Base-by-base conservation (phyloP, 2,329 filamentous ascomycete genomes). In the Diaporthe sp. region DNA sequence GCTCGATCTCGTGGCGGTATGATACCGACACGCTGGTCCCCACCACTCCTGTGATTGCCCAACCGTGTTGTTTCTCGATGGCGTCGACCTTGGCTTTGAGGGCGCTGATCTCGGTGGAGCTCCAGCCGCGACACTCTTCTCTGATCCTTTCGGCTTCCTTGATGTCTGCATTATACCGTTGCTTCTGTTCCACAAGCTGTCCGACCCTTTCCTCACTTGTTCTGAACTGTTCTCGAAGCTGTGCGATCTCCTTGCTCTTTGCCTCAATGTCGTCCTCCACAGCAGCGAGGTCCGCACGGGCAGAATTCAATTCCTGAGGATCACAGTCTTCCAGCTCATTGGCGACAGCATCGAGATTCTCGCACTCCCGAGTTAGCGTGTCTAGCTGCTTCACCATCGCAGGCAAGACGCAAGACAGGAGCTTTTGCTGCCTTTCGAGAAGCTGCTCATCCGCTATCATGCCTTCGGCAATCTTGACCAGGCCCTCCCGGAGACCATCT, bases 51-150 rank as follows among this genome's bases (percentile, higher is more conserved):
- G 89, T 92, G 77, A 96, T 92, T 39, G 90, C 88, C 94, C 94
- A 97, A 72, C 93, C 93, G 80, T 92, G 87, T 73, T 89, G 84
- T 76, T 88, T 88, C 82, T 96, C 94, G 31, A 96, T 86, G 0
- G 86, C 85, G 55, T 92, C 88, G 57, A 94, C 92, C 77, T 90
- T 91, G 61, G 86, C 93, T 89, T 96, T 95, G n/a, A 98, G 87
- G 53, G 87, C 86, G 78, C 90, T 90, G 78, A 98, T 94, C 84
- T 98, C 97, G 39, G 90, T 92, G 71, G 93, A 91, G 74, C 93
- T 96, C 93, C 96, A 98, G 53, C 96, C 96, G 72, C 96, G 92
- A 82, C 94, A 98, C 80, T 98, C 94, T 82, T 98, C 95, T 77
- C 94, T 91, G 37, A 97, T 88, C 78, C 92, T 92, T 83, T 98